phyloP scores from a whole-genome alignment of 495 filamentous ascomycete genomes.

The Cairneyella variabilis region DNA sequence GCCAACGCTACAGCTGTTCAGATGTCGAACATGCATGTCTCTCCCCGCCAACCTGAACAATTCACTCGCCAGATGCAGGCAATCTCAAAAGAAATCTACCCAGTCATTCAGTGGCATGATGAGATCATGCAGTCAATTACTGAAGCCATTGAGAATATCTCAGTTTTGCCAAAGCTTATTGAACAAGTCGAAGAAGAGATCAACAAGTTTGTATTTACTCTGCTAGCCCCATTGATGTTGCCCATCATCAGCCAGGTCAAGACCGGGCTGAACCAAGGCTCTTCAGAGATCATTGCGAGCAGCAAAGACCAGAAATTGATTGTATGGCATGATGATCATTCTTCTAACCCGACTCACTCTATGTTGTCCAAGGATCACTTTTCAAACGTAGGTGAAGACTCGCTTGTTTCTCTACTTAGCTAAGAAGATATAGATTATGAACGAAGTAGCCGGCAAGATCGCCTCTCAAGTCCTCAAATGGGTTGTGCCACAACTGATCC shows the following conservation, averaged over 20 bases:
- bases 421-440: conserved; percentile 56
- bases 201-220: conserved; percentile 79
- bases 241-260: conserved; percentile 84
- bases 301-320: conserved; percentile 75
- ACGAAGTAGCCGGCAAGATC: conserved; percentile 81
- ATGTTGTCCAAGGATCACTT: conserved; percentile 97
- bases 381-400: no score
- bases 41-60: conserved; percentile 70
- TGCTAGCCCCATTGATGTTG: conserved; percentile 80
- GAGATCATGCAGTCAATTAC: conserved; percentile 75
- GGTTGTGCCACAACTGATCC: conserved; percentile 81
- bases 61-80: conserved; percentile 65
- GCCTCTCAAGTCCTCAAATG: conserved; percentile 74
- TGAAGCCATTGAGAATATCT: conserved; percentile 72
- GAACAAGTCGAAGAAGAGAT: conserved; percentile 77
- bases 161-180: conserved; percentile 70
- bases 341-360: conserved; percentile 82
- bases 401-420: neutral
- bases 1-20: conserved; percentile 63
- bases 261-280: conserved; percentile 75
- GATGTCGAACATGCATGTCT: conserved; percentile 60
- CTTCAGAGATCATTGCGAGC: conserved; percentile 79
- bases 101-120: conserved; percentile 84
- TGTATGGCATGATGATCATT: conserved; percentile 76
- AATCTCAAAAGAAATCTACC: conserved; percentile 71